Conservation (phyloP, 495 filamentous ascomycete genomes). For the Penicillium lividum region DNA sequence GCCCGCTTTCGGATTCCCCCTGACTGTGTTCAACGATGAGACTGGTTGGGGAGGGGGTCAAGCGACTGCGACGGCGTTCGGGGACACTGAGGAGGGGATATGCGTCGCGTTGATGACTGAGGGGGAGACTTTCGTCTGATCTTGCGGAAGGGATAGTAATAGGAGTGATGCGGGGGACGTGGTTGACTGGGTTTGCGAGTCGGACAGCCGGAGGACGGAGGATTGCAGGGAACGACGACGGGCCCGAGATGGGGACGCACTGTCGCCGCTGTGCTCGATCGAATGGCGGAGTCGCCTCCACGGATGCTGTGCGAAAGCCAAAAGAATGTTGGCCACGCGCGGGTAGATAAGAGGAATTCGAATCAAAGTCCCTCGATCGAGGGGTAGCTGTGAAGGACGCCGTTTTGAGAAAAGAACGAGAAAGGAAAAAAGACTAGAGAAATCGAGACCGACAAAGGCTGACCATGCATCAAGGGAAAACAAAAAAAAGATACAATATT, state of each 20-base stretch:
- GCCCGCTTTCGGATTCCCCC: conserved; percentile 55
- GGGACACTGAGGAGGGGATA: conserved; percentile 70
- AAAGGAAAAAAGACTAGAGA: conserved; percentile 2
- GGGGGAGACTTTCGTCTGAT: conserved; percentile 44
- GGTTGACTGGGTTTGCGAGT: conserved; percentile 50
- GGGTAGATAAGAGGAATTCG: conserved; percentile 18
- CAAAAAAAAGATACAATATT: background rate
- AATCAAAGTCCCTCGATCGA: conserved; percentile 38
- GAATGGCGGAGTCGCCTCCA: conserved; percentile 32
- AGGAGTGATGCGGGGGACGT: conserved; percentile 50
- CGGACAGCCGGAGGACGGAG: conserved; percentile 42
- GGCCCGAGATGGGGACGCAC: conserved; percentile 28
- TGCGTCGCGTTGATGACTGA: conserved; percentile 51
- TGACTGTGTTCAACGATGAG: conserved; percentile 65
- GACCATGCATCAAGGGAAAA: background rate
- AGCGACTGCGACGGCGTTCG: conserved; percentile 62
- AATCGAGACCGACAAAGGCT: background rate
- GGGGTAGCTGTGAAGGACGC: conserved; percentile 32
- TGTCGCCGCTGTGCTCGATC: conserved; percentile 29
- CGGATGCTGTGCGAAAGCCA: conserved; percentile 17
- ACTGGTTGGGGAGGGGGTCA: conserved; percentile 56
- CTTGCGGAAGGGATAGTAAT: conserved; percentile 33
- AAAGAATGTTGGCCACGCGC: conserved; percentile 23
- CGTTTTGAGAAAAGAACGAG: conserved; percentile 28
- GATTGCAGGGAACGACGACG: conserved; percentile 32